Evolutionary conservation across 1,139 yeast species (phyloP), one percentile per base, ranked within the genome.

Genomic region (Magnusiomyces sp.): DNA sequence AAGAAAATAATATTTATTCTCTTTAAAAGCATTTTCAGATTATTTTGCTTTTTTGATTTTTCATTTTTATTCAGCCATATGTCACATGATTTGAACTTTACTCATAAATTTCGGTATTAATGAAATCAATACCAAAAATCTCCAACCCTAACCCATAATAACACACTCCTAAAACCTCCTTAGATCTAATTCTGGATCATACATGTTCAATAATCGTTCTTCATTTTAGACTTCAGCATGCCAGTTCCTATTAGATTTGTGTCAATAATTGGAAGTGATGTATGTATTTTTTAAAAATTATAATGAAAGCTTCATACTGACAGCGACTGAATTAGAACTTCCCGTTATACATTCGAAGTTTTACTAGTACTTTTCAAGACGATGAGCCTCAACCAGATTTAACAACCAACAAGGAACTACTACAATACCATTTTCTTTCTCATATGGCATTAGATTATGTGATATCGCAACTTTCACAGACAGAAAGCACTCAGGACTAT

Each of bases 371-470:
- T 10, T 38, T 42, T 20, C 38, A 39, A 17, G 48, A 48, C 19
- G 40, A 31, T 1, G 46, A 43, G 23, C 43, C 46, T 13, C 49
- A 52, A 39, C 38, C 52, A 9, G 53, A 53, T 4, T 36, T 47
- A 23, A 27, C 49, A 2, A 56, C 53, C n/a, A 54, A 48, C 36
- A 43, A 48, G 11, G 53, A 56, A 5, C 53, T 58, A 3, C 55
- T 64, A 19, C 59, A 66, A 43, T 66, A 63, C 56, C 69, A 69
- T 49, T 69, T 69, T 50, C 60, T 70, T 10, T 69, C 73, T 5
- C 72, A 70, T 53, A 70, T 70, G 71, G 66, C 74, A 4, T 61
- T 70, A 36, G 74, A 70, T 58, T 71, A 70, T 48, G 61, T 68
- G 9, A 58, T 60, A 34, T 57, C 62, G 1, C 65, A 64, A 45